Evolutionary conservation across 2,329 filamentous ascomycete species (phyloP).

Genomic region (Zymoseptoria passerinii): DNA sequence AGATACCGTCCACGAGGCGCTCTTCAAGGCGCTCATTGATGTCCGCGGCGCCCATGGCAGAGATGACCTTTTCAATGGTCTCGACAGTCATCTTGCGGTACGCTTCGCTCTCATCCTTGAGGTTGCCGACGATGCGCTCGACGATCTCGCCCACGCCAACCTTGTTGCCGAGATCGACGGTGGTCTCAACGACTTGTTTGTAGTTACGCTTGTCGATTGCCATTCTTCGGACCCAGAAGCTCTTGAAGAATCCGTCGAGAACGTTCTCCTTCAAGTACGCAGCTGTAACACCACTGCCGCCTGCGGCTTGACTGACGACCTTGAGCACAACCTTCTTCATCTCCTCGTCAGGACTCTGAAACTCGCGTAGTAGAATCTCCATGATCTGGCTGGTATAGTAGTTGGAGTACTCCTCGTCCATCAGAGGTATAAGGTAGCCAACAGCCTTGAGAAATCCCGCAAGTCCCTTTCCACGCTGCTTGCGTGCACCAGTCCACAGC

Average conservation of each 20-base stretch:
- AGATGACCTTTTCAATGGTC: constrained; percentile 93
- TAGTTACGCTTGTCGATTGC: constrained; percentile 97
- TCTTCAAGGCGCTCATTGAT: constrained; percentile 90
- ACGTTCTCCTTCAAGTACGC: constrained; percentile 94
- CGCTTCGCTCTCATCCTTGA: constrained; percentile 96
- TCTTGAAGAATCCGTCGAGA: constrained; percentile 94
- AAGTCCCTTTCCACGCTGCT: constrained; percentile 91
- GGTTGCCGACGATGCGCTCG: constrained; percentile 83
- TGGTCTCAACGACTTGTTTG: constrained; percentile 94
- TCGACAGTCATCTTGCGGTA: constrained; percentile 99
- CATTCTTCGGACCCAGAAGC: constrained; percentile 96
- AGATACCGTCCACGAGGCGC: constrained; percentile 85
- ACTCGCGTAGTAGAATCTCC: constrained; percentile 94
- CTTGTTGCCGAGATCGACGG: constrained; percentile 92
- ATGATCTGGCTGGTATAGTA: constrained; percentile 99
- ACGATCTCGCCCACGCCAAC: constrained; percentile 95
- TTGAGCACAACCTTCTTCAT: constrained; percentile 99
- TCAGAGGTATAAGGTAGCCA: constrained; percentile 94
- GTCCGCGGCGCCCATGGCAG: constrained; percentile 85
- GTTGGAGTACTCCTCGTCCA: constrained; percentile 99
- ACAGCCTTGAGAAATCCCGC: constrained; percentile 96
- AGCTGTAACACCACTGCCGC: constrained; percentile 88
- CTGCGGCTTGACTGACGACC: constrained; percentile 90
- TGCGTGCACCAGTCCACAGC: constrained; percentile 90
- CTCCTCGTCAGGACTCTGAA: constrained; percentile 93